phyloP scores from a whole-genome alignment of 495 filamentous ascomycete species.

The Venustampulla echinocandica region DNA sequence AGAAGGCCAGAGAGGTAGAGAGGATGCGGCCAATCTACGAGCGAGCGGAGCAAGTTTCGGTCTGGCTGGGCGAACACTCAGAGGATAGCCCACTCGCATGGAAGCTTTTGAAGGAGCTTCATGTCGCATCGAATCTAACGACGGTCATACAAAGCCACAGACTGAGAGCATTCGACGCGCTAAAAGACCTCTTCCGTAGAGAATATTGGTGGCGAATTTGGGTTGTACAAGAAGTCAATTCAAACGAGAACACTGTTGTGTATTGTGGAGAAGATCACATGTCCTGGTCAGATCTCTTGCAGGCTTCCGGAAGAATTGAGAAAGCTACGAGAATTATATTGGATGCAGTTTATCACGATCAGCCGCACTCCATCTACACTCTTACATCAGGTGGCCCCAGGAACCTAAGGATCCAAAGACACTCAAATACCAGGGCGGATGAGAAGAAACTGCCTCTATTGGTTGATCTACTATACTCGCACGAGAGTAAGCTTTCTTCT shows the following conservation, averaged over 20 bases:
- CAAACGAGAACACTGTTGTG: constrained; percentile 2
- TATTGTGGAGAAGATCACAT: constrained; percentile 15
- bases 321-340: not conserved
- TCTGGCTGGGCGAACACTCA: constrained; percentile 2
- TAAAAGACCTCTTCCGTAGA: constrained; percentile 13
- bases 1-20: constrained; percentile 9
- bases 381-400: not conserved
- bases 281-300: not conserved
- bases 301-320: not conserved
- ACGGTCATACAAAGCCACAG: not conserved
- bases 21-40: constrained; percentile 14
- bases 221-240: constrained; percentile 22
- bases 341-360: not conserved
- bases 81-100: not conserved
- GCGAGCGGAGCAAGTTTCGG: constrained; percentile 1
- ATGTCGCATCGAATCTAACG: constrained; percentile 1
- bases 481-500: constrained; percentile 20
- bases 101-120: not conserved
- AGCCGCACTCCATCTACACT: not conserved
- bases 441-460: constrained; percentile 3
- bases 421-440: not conserved
- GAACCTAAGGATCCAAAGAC: not conserved
- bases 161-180: not conserved
- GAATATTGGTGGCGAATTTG: constrained; percentile 22
- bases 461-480: constrained; percentile 15